Percentiles rank a stretch among this genome's conserved stretches.
These are phyloP conservation scores for Arthroderma sp. DNA, from an alignment of 2,329 filamentous ascomycete species.

Conservation along the genomic window DNA sequence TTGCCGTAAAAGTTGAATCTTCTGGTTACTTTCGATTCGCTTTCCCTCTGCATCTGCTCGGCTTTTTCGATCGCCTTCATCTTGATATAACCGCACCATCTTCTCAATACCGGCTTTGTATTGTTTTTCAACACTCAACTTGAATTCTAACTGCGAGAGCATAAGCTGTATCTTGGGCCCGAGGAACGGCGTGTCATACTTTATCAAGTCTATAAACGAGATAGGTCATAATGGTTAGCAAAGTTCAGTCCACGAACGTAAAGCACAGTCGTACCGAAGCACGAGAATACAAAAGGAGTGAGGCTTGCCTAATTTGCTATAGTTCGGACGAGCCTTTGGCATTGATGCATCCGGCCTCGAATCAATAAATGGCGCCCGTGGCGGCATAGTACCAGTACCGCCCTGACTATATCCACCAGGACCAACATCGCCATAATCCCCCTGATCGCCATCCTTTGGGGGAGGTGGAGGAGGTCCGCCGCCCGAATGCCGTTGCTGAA, in stretches of 20 bases:
- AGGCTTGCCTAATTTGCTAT: constrained; percentile 78
- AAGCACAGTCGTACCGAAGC: background rate
- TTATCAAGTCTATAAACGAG: constrained; percentile 67
- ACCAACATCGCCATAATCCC: constrained; percentile 48
- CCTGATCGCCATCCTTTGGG: constrained; percentile 57
- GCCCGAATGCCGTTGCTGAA: constrained; percentile 35
- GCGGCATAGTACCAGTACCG: constrained; percentile 63
- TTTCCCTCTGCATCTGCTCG: constrained; percentile 81
- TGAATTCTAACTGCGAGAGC: constrained; percentile 97
- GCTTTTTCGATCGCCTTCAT: constrained; percentile 95
- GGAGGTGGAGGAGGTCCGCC: constrained; percentile 46
- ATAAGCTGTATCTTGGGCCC: constrained; percentile 97
- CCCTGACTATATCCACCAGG: constrained; percentile 44
- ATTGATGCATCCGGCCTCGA: constrained; percentile 53
- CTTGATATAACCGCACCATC: constrained; percentile 94
- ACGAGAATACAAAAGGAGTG: background rate
- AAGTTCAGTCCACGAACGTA: background rate
- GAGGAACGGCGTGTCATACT: constrained; percentile 91
- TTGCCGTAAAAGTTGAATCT: constrained; percentile 90
- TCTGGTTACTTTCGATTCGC: constrained; percentile 90
- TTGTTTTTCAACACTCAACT: constrained; percentile 95
- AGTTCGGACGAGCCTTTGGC: constrained; percentile 72
- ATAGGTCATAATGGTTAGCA: constrained; percentile 14
- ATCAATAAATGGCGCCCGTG: constrained; percentile 64
- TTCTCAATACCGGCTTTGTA: constrained; percentile 99